A percentile compares a stretch with the other conserved stretches of the same genome.
These are phyloP conservation scores for Fusarium liriodendri DNA, from an alignment of 2,329 filamentous ascomycete genomes.

Conservation along the genomic window DNA sequence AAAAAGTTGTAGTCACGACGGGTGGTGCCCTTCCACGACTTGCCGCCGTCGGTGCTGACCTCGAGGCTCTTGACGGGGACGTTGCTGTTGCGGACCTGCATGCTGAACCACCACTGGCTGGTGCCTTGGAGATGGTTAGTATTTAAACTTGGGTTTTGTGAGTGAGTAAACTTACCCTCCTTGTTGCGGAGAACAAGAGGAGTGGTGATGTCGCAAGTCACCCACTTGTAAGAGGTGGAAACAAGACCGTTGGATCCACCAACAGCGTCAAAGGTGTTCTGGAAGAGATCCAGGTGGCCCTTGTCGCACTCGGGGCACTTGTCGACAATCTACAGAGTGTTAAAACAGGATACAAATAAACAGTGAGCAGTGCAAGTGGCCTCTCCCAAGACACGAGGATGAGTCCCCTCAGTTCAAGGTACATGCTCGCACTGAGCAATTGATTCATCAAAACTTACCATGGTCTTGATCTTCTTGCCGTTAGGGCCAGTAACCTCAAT, in stretches of 20 bases:
- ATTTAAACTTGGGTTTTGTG: not conserved
- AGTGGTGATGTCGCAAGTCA: constrained; percentile 54
- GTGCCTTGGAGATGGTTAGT: constrained; percentile 9
- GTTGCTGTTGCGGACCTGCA: constrained; percentile 73
- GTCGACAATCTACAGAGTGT: constrained; percentile 53
- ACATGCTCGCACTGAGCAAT: not conserved
- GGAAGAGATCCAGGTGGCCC: constrained; percentile 59
- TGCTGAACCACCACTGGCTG: constrained; percentile 51
- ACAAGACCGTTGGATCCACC: constrained; percentile 51
- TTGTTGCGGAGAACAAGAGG: constrained; percentile 58
- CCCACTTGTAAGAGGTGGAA: constrained; percentile 44
- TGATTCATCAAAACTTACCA: constrained; percentile 58
- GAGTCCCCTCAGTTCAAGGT: not conserved
- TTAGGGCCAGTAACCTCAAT: constrained; percentile 67
- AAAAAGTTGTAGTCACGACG: constrained; percentile 71
- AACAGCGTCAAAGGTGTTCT: constrained; percentile 53
- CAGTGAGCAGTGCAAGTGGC: not conserved
- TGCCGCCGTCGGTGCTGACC: constrained; percentile 70
- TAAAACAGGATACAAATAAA: not conserved
- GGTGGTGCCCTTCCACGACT: constrained; percentile 65
- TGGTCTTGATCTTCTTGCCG: constrained; percentile 68
- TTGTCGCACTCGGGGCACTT: constrained; percentile 55
- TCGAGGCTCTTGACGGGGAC: constrained; percentile 66
- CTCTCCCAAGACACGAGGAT: not conserved
- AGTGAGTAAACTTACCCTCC: constrained; percentile 49